Evolutionary conservation across 805 yeast genomes (phyloP), one percentile per base, ranked within the genome.

Genomic region (Teunomyces stri): DNA sequence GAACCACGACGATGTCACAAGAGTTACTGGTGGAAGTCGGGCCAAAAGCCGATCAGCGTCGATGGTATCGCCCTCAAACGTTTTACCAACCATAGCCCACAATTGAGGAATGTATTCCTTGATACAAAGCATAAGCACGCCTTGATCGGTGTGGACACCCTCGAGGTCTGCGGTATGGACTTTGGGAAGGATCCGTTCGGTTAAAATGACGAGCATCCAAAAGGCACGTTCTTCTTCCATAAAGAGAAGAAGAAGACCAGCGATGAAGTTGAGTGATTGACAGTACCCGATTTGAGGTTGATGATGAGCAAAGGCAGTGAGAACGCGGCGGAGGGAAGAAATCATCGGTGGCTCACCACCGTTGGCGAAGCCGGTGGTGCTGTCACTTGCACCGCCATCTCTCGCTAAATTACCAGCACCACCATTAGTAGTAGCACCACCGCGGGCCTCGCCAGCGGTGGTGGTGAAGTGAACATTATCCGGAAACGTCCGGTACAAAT

Each of bases 1-100:
- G 61, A 94, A 94, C 99, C 99, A 94, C 46, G 96, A 84, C 0
- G 97, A 92, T 0, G 98, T 94, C 55, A 96, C 94, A 40, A 94
- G 74, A 1, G 97, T 87, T 3, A 94, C 79, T 1, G 97, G 96
- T 1, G 99, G 98, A 38, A 91, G 68, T 54, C 86, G 84, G 12
- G 81, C 75, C 28, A 92, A 74, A 50, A 88, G 83, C 58, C 78
- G 75, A 56, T 66, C 74, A 29, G 67, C 75, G 44, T 65, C 69
- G 57, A 64, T 66, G 58, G 55, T 65, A 59, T 61, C 72, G 42
- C 66, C 76, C 34, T 71, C 76, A 35, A 66, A 66, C 28, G 60
- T 64, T 37, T 65, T 61, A 21, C 77, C 77, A 22, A 80, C 64
- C 3, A 72, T 61, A 0, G 68, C 52, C 97, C 97, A 92, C 34